Evolutionary conservation across 495 filamentous ascomycete genomes (phyloP).

Genomic region (Aspergillus olivimuriae): DNA sequence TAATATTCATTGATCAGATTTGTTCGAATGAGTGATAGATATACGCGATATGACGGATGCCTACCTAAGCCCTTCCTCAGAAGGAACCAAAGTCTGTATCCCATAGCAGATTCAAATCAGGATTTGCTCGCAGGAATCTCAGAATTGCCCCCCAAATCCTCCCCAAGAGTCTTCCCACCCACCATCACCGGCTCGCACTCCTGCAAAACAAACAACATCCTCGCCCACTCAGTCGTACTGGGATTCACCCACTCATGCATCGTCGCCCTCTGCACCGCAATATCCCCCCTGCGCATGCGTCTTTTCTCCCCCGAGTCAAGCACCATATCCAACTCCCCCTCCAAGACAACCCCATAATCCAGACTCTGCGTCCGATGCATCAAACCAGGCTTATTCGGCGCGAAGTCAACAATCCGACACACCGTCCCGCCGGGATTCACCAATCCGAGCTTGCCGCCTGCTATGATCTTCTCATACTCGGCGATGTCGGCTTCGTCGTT

Average conservation of each 20-base stretch:
- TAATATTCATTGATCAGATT: no score
- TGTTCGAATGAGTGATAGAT: no score
- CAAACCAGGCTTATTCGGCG: constrained; percentile 47
- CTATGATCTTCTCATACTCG: constrained; percentile 29
- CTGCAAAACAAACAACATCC: constrained; percentile 56
- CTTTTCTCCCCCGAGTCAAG: constrained; percentile 57
- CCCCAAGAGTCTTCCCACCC: constrained; percentile 33
- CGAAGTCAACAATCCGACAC: constrained; percentile 57
- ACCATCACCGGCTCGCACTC: constrained; percentile 38
- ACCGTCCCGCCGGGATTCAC: constrained; percentile 47
- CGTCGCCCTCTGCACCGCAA: constrained; percentile 58
- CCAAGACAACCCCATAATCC: constrained; percentile 73
- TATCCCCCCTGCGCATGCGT: constrained; percentile 61
- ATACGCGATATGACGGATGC: no score
- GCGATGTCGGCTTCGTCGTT: constrained; percentile 42
- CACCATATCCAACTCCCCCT: constrained; percentile 71
- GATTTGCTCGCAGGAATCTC: background rate
- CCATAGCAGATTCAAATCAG: background rate
- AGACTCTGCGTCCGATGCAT: constrained; percentile 69
- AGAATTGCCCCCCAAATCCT: constrained; percentile 46
- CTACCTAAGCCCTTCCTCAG: no score
- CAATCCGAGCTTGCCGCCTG: constrained; percentile 31
- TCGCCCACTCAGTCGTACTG: constrained; percentile 40
- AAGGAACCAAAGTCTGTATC: no score
- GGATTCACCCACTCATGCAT: constrained; percentile 41